Evolutionary conservation across 805 yeast species (phyloP), one percentile per base, ranked within the genome.

Genomic region (Dipodascopsis uninucleata): DNA sequence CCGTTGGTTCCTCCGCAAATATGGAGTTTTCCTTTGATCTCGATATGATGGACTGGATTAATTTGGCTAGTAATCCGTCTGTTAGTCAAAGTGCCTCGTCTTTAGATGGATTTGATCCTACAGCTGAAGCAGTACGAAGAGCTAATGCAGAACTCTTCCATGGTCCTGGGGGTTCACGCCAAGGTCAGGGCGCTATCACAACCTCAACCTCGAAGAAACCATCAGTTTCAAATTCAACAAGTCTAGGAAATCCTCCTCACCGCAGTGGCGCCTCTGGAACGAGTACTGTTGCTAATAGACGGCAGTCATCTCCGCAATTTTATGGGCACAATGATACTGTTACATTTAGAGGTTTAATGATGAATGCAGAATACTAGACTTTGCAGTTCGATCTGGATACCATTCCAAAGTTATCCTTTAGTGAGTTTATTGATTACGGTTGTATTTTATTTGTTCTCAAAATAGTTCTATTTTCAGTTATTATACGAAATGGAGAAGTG

Each of bases 1-100:
- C 36, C 2, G 53, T 49, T 12, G 47, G 52, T 14, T 21, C 38
- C 34, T 44, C 50, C 16, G 37, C 39, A 18, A 39, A 42, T 14
- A 43, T 41, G 40, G 54, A 49, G 16, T 49, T 49, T 28, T 38
- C 40, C 7, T 49, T 49, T 39, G 54, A 49, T 39, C 26, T 49
- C 14, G 54, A 49, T 33, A 49, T 49, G 54, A 49, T 49, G 54
- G 52, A 49, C 23, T 49, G 54, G 54, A 45, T 49, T 16, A 49
- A 47, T 32, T 44, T 49, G 29, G 53, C 53, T n/a, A n/a, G n/a
- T n/a, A n/a, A n/a, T 12, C 45, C 53, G 22, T 31, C 48, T 3
- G 18, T 32, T 4, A 36, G 31, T 17, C n/a, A 41, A 12, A 28
- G 37, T 20, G 16, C 14, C 16, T 16, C 28, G 20, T n/a, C 42